Conservation (phyloP, 75 land plant species). For the Sequoiadendron giganteum region DNA sequence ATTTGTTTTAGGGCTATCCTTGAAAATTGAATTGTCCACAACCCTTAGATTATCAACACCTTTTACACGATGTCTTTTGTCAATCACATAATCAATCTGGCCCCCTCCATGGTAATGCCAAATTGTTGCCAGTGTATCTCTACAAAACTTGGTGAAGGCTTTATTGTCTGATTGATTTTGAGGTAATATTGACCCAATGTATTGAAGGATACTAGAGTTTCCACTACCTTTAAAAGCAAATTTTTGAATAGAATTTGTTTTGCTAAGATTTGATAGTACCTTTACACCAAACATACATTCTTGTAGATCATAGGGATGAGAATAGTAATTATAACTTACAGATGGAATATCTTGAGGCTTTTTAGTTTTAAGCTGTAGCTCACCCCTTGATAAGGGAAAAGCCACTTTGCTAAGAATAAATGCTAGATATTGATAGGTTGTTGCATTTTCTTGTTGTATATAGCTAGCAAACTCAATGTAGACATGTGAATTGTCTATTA, state of each 20-base stretch:
- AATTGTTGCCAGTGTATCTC: background rate
- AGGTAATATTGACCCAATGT: background rate
- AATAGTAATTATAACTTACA: background rate
- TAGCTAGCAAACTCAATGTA: background rate
- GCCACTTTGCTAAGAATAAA: background rate
- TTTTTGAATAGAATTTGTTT: background rate
- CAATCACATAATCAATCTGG: background rate
- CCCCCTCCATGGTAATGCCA: background rate
- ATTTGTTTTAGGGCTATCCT: background rate
- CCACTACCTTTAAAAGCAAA: background rate
- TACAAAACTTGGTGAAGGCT: background rate
- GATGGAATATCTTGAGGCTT: background rate
- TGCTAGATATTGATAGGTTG: background rate
- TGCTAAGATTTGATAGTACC: background rate
- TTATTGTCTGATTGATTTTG: background rate
- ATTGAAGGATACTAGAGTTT: background rate
- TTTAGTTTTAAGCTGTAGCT: background rate
- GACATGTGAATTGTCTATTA: background rate
- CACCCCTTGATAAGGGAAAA: conserved; percentile 2
- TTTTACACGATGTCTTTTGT: background rate
- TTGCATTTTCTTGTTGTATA: background rate
- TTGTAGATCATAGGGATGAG: background rate
- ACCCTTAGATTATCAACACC: background rate
- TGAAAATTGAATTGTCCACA: background rate
- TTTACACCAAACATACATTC: background rate